Evolutionary conservation across 352 stramenopile genomes (phyloP), one percentile per base, ranked within the genome.

Genomic region (Pythium volutum): DNA sequence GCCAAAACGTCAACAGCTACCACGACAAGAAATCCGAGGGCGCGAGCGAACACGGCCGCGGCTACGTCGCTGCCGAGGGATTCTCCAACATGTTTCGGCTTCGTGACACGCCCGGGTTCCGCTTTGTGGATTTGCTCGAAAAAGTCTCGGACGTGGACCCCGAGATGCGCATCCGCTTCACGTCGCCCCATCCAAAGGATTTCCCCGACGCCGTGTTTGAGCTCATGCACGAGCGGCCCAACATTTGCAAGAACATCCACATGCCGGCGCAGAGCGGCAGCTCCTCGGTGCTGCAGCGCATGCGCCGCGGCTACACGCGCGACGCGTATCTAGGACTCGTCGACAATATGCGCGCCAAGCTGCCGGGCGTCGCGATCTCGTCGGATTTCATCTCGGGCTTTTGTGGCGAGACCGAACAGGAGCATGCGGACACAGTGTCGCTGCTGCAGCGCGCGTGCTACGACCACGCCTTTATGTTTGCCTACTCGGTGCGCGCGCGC

Each of bases 1-100:
- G 98, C 38, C 98, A 99, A 76, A 99, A 99, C 75, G 97, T 99
- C 43, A 99, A 99, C 78, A 98, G 90, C 54, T 99, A 99, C 74
- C 96, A 99, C 73, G 97, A 99, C 79, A 91, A 83, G 25, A 81
- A 88, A 60, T 92, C 82, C 0, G 76, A 87, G 43, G 84, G 79
- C 18, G 84, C 84, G 16, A 47, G 59, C 15, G 78, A 92, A 45
- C 66, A 81, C 23, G 87, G 87, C 1, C 82, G 87, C 9, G 77
- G 76, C 27, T 95, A 95, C 66, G 81, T 89, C 15, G 76, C 93
- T 14, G 96, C 96, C 38, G 76, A 86, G 16, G 96, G 96, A 18
- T 99, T 99, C 71, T 81, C 53, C 47, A 98, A 99, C 76, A 96
- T 98, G 81, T 98, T 97, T 74, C 87, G 88, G 29, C 77, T 79